These are phyloP conservation scores for Dillenia turbinata DNA, from an alignment of 164 flowering plant species.

Conservation along the genomic window DNA sequence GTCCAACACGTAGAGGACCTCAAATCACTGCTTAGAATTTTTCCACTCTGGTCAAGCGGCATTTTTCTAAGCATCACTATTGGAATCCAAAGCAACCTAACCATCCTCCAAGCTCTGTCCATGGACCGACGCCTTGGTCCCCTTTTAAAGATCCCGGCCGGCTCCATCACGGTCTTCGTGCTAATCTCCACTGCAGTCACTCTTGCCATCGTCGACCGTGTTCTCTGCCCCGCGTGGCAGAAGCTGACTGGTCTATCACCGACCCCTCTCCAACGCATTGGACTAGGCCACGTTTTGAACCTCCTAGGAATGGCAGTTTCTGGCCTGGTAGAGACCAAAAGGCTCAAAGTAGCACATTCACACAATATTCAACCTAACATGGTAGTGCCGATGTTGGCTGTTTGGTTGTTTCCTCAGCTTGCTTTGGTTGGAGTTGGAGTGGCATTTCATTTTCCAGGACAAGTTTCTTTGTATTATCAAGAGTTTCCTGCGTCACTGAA, in stretches of 20 bases:
- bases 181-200: constrained; percentile 33
- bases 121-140: constrained; percentile 65
- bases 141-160: constrained; percentile 58
- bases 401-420: constrained; percentile 47
- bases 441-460: constrained; percentile 62
- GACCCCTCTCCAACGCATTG: constrained; percentile 51
- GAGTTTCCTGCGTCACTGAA: constrained; percentile 41
- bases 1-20: constrained; percentile 67
- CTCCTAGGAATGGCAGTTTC: constrained; percentile 36
- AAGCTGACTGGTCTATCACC: constrained; percentile 20
- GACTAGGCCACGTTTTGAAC: constrained; percentile 55
- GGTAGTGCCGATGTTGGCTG: constrained; percentile 34
- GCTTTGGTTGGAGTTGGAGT: constrained; percentile 46
- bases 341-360: constrained; percentile 23
- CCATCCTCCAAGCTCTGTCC: constrained; percentile 51
- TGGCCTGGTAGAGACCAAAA: constrained; percentile 46
- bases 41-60: constrained; percentile 53
- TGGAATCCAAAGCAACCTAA: constrained; percentile 35
- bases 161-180: constrained; percentile 35
- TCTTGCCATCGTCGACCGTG: constrained; percentile 37
- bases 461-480: constrained; percentile 44
- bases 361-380: constrained; percentile 17
- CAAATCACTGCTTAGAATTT: constrained; percentile 44
- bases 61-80: constrained; percentile 44
- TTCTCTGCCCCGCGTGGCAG: constrained; percentile 37